A percentile compares a stretch with the other conserved stretches of the same genome.
Conservation (phyloP, 345 rosid species). For the Pseudoturritis turrita region DNA sequence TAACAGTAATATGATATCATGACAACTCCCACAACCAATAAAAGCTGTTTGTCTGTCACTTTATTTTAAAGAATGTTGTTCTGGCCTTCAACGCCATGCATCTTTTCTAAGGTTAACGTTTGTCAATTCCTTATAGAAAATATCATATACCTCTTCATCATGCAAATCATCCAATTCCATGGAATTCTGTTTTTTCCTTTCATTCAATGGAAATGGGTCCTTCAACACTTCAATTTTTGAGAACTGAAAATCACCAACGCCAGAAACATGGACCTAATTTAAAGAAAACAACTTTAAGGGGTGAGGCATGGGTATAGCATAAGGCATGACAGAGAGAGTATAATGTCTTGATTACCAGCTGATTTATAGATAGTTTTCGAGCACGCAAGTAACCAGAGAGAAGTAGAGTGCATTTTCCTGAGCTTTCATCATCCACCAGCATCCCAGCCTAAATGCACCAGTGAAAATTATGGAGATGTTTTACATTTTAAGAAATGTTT, state of each 20-base stretch:
- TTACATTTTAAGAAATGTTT: neutral
- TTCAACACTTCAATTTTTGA: constrained; percentile 69
- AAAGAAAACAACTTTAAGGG: neutral
- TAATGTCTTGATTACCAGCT: constrained; percentile 54
- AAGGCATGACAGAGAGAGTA: constrained; percentile 4
- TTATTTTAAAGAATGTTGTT: neutral
- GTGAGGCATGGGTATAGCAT: constrained; percentile 9
- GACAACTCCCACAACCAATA: neutral
- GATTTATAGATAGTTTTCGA: constrained; percentile 68
- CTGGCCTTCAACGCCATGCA: neutral
- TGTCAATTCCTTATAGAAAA: neutral
- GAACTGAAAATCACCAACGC: constrained; percentile 86
- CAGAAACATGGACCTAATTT: constrained; percentile 77
- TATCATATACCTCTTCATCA: constrained; percentile 52
- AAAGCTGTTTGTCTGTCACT: neutral
- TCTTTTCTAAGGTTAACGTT: neutral
- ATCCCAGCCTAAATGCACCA: constrained; percentile 47
- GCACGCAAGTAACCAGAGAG: constrained; percentile 79
- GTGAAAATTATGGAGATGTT: neutral
- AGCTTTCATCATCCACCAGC: constrained; percentile 42
- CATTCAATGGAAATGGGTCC: constrained; percentile 69
- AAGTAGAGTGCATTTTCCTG: constrained; percentile 58
- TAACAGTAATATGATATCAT: neutral
- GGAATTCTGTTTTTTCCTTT: constrained; percentile 53
- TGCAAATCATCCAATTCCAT: constrained; percentile 67